A percentile compares a stretch with the other conserved stretches of the same genome.
Conservation (phyloP, 176 grass and related monocot species). For the Bothriochloa decipiens region DNA sequence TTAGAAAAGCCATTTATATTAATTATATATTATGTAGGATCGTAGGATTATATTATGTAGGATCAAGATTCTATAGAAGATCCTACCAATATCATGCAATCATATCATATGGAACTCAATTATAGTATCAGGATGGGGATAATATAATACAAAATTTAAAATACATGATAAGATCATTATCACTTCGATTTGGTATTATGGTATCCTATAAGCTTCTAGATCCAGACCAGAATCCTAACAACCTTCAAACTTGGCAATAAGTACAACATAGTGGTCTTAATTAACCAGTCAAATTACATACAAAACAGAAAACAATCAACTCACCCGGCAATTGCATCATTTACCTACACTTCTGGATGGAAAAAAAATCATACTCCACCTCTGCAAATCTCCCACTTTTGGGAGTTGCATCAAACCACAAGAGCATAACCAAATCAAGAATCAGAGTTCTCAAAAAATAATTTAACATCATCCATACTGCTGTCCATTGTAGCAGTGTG, state of each 20-base stretch:
- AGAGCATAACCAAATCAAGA: background rate
- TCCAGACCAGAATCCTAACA: background rate
- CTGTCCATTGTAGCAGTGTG: background rate
- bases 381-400: slow-evolving; percentile 9
- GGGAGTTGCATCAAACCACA: slow-evolving; percentile 1
- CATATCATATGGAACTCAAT: background rate
- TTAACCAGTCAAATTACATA: slow-evolving; percentile 35
- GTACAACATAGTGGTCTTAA: background rate
- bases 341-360: slow-evolving; percentile 2
- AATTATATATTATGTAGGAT: too few species aligned
- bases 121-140: background rate
- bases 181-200: background rate
- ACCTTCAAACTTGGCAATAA: background rate
- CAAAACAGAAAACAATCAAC: background rate
- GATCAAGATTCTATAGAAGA: background rate
- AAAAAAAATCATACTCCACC: background rate
- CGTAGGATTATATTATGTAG: background rate
- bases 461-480: background rate
- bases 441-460: background rate
- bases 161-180: background rate
- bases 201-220: background rate
- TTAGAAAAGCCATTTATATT: background rate
- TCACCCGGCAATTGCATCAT: background rate
- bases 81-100: background rate
- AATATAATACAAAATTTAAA: background rate